Evolutionary conservation across 2,329 filamentous ascomycete species (phyloP).

Genomic region (Epicoccum sorghinum): DNA sequence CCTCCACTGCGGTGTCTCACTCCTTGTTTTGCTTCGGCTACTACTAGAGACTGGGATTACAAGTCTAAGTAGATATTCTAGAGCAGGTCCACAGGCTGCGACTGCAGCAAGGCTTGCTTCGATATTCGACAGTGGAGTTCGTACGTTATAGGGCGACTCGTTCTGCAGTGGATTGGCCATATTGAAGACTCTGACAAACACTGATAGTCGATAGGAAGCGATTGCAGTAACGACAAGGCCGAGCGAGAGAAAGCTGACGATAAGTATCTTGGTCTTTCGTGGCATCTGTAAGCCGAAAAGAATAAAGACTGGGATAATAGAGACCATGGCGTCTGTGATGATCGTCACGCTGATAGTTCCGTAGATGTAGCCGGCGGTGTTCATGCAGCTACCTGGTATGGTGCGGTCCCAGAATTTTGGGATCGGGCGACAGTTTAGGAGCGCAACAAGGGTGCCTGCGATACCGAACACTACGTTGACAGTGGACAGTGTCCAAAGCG

Average conservation of each 20-base stretch:
- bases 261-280: not conserved
- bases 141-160: not conserved
- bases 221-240: not conserved
- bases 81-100: not conserved
- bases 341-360: no score
- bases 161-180: not conserved
- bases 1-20: no score
- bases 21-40: no score
- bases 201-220: not conserved
- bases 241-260: not conserved
- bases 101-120: not conserved
- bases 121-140: not conserved
- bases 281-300: not conserved
- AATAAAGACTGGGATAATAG: not conserved
- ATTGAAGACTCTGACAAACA: not conserved
- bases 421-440: conserved; percentile 39
- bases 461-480: conserved; percentile 24
- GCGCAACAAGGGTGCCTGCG: conserved; percentile 20
- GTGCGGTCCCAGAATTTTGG: conserved; percentile 35
- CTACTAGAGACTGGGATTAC: not conserved
- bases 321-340: no score
- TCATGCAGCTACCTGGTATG: not conserved
- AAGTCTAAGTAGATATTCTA: not conserved
- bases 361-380: no score
- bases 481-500: conserved; percentile 20